phyloP scores from a whole-genome alignment of 345 rosid species.

The Eucalyptus shirleyi region DNA sequence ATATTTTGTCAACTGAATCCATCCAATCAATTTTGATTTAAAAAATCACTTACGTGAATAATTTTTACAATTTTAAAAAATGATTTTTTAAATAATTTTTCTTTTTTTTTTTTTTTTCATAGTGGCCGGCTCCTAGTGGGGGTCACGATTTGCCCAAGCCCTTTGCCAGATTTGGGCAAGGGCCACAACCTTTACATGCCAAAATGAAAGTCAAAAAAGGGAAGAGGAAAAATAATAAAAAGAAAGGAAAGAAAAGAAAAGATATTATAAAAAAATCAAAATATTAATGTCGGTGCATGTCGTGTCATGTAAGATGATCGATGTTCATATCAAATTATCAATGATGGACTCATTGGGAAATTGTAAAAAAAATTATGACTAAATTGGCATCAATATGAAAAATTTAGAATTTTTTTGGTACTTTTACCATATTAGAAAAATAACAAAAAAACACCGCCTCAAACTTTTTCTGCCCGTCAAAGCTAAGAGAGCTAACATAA shows the following conservation, averaged over 20 bases:
- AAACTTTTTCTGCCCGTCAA: neutral
- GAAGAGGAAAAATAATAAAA: no score
- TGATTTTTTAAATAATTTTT: no score
- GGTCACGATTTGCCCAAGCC: neutral
- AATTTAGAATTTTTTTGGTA: neutral
- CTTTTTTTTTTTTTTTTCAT: neutral
- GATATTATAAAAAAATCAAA: no score
- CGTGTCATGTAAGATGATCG: neutral
- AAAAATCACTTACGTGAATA: no score
- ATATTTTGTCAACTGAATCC: no score
- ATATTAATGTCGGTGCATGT: no score
- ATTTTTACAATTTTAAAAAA: no score
- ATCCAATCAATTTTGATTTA: neutral
- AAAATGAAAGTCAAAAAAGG: neutral
- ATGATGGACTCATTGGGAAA: no score
- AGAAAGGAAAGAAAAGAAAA: neutral
- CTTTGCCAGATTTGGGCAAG: neutral
- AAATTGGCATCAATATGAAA: no score
- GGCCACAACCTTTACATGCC: neutral
- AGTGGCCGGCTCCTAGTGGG: neutral
- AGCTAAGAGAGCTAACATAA: neutral
- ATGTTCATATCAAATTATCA: neutral
- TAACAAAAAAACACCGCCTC: neutral
- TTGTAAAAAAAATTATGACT: no score
- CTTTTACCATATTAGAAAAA: neutral